Conservation (phyloP, 148 eudicot genomes). For the Rhododendron ferrugineum region DNA sequence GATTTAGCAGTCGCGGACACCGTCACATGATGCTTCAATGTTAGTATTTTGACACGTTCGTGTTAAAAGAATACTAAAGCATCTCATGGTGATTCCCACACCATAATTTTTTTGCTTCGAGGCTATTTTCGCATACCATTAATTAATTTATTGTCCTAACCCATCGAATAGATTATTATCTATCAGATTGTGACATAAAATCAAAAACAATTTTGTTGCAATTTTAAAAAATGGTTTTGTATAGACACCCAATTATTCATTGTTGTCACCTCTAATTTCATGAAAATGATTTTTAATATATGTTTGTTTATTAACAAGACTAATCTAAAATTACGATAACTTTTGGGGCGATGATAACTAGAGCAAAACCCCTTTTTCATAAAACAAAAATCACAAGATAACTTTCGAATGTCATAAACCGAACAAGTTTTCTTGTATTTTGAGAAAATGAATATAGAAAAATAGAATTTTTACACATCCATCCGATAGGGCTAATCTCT, state of each 20-base stretch:
- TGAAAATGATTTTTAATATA: neutral
- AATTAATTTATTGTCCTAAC: neutral
- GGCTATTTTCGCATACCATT: neutral
- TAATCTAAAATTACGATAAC: neutral
- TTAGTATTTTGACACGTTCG: too few relatives aligned
- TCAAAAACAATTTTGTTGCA: neutral
- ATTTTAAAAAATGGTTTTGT: neutral
- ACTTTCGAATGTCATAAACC: neutral
- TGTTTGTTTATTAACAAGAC: neutral
- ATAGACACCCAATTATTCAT: neutral
- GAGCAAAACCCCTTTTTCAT: neutral
- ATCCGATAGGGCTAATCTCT: neutral
- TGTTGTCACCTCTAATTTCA: neutral
- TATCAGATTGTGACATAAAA: neutral
- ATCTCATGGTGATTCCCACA: neutral
- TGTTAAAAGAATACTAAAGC: neutral
- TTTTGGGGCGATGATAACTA: neutral
- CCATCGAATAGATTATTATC: neutral
- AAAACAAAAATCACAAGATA: neutral
- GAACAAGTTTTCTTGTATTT: too few relatives aligned
- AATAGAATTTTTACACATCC: neutral
- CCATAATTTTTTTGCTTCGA: neutral
- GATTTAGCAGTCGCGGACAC: neutral
- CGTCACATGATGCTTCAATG: neutral
- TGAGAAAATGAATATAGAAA: neutral